Evolutionary conservation across 345 rosid genomes (phyloP), one percentile per base, ranked within the genome.

Genomic region (Lepidium didymum): DNA sequence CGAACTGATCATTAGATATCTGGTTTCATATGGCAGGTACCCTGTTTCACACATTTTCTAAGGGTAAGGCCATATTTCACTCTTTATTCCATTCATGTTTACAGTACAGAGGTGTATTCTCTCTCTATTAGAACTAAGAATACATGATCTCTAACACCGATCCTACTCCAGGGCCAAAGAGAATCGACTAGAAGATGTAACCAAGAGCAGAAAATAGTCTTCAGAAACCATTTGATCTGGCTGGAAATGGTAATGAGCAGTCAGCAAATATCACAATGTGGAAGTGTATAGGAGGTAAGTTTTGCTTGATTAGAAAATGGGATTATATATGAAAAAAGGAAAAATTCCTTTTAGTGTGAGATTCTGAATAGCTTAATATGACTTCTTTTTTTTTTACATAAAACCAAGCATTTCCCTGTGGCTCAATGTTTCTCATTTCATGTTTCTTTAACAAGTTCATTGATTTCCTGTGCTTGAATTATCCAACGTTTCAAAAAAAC

Each of bases 171-270:
- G 74, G 15, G 53, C 11, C 11, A 15, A n/a, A 51, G 27, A 50
- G 27, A 60, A 33, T 14, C 27, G 42, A 49, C 73, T 49, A 13
- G 59, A 70, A 70, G 62, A 42, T 35, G 75, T 45, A 38, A 72
- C 42, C 42, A 38, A 27, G 70, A 56, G 65, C 38, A 34, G 42
- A 47, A 37, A 19, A 64, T 8, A 37, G 27, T 56, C 42, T 10
- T 14, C 46, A 10, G 6, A 61, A 42, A 70, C 37, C 38, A 15
- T 34, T 43, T 42, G 15, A 44, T n/a, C 18, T 53, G 16, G 62
- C 47, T 53, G 15, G 23, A 21, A 41, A 16, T 70, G 29, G 38
- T 10, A 52, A 14, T 23, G 13, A 33, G 52, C 64, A 18, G 58
- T 56, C 34, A 45, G 34, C 58, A 72, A 37, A 23, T 1, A 21